Conservation (phyloP, 306 rosid species). For the Delonix regia region DNA sequence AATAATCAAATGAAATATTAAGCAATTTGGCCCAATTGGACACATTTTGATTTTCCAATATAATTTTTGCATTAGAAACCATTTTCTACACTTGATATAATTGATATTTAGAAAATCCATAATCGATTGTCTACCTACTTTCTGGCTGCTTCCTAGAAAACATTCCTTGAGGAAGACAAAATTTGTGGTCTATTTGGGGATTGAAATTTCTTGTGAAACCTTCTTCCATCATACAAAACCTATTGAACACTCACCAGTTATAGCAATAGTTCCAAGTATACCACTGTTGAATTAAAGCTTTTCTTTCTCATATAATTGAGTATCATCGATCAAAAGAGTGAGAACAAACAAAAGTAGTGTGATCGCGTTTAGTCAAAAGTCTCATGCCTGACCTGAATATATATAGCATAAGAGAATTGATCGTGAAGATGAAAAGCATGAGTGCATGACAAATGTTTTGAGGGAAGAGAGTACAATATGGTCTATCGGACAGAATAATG, state of each 20-base stretch:
- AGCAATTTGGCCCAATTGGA: too few relatives aligned
- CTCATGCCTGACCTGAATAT: neutral
- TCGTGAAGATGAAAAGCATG: neutral
- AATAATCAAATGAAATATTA: too few relatives aligned
- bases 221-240: neutral
- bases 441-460: neutral
- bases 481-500: neutral
- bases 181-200: neutral
- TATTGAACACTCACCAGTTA: neutral
- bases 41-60: too few relatives aligned
- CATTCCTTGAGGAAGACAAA: neutral
- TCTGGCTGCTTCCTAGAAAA: too few relatives aligned
- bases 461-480: neutral
- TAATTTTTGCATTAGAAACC: too few relatives aligned
- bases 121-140: too few relatives aligned
- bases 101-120: too few relatives aligned
- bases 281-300: neutral
- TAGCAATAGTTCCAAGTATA: neutral
- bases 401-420: neutral
- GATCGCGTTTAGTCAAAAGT: neutral
- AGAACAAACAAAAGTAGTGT: neutral
- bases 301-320: neutral
- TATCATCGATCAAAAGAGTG: neutral
- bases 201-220: neutral
- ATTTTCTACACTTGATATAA: too few relatives aligned